Conservation (phyloP, 2,329 filamentous ascomycete species). For the Neodidymelliopsis sp. region DNA sequence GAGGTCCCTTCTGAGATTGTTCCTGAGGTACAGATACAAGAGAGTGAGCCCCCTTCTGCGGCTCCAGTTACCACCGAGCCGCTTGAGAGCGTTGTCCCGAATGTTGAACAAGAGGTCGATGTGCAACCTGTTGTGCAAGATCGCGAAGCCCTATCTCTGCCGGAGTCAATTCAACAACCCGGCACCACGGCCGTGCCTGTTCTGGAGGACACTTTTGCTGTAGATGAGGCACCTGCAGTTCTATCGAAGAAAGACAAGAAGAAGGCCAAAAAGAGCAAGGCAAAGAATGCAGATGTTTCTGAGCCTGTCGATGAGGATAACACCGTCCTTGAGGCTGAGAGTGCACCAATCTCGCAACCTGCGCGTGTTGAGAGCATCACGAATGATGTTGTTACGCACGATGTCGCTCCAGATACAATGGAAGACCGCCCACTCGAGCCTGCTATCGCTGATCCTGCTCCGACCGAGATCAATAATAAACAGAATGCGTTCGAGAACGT, state of each 20-base stretch:
- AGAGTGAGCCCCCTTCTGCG: constrained; percentile 4
- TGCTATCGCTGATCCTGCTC: background rate
- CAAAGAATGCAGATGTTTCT: constrained; percentile 23
- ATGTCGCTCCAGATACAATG: background rate
- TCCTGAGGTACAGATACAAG: background rate
- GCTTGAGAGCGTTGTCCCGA: background rate
- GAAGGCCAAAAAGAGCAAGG: constrained; percentile 39
- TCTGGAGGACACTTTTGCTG: constrained; percentile 7
- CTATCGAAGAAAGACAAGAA: constrained; percentile 41
- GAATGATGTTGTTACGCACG: constrained; percentile 10
- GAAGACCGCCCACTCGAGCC: background rate
- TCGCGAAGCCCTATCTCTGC: background rate
- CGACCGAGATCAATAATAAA: background rate
- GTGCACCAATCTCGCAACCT: constrained; percentile 10
- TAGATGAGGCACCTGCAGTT: no score
- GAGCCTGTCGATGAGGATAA: constrained; percentile 22
- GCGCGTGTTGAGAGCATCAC: background rate
- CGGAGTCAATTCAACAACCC: background rate
- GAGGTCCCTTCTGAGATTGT: constrained; percentile 19
- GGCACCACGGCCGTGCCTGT: background rate
- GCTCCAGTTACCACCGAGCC: background rate
- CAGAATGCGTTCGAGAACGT: background rate
- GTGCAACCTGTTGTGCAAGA: background rate
- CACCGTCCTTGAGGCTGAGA: constrained; percentile 1
- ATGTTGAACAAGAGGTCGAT: background rate